Base-by-base conservation (phyloP, 1,139 yeast species). In the Blastobotrys arbuscula region DNA sequence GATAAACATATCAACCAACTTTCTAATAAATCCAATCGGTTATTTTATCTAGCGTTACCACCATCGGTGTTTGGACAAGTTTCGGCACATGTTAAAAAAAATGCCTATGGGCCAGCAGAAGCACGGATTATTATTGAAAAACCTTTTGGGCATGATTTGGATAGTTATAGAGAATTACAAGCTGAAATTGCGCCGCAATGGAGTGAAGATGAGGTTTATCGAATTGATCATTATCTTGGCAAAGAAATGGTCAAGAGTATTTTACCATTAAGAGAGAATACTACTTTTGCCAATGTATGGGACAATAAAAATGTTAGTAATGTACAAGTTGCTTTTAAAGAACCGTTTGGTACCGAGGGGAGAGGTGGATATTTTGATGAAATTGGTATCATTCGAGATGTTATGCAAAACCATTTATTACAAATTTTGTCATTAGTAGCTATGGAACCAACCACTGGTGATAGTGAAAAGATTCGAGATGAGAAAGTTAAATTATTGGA, bases 191-290 rank as follows among this genome's bases (percentile, higher is more conserved):
- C 92, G 20, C 97, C 97, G 12, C 71, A 90, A 49, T 92, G 92
- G 79, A 71, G 79, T 31, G 98, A 94, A 70, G 90, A 84, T 10
- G 98, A 94, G 72, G 74, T 90, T 48, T 94, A 79, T 74, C 82
- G 98, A 74, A 94, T 92, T 61, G 99, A 92, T 69, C 98, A 92
- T 70, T 92, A 94, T 67, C 75, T 94, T 60, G 98, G 98, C 58
- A 92, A 92, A 73, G 98, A 92, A 72, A 82, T 92, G 92, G 97
- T 94, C 52, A 92, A 92, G 74, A 92, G 90, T 72, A 76, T 94
- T 64, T 72, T 88, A 55, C 89, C 88, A 38, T 73, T 90, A 61
- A 79, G 98, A 64, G 96, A 95, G 57, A 92, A 92, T 71, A 82
- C 82, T 62, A 77, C 90, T 67, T 75, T 92, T 63, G 78, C 78